Conservation (phyloP, 768 basidiomycete genomes). For the Asterophora parasitica region DNA sequence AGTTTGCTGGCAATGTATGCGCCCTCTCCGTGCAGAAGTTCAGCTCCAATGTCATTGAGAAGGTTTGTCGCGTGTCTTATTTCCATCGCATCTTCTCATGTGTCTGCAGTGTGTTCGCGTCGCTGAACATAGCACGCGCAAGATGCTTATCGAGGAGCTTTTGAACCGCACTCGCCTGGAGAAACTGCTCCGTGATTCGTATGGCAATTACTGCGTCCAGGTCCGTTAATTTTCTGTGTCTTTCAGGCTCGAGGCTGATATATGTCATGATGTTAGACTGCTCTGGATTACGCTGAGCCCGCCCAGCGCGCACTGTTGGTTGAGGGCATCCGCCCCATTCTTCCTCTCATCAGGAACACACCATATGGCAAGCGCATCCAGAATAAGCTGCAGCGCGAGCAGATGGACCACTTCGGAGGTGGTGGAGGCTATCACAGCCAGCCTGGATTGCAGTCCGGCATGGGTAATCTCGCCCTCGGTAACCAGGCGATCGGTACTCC, state of each 20-base stretch:
- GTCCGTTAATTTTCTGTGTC: conserved; percentile 31
- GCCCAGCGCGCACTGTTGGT: conserved; percentile 87
- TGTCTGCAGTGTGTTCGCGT: conserved; percentile 72
- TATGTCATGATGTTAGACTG: conserved; percentile 54
- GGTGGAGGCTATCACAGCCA: conserved; percentile 59
- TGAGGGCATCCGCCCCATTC: conserved; percentile 96
- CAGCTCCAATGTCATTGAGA: conserved; percentile 98
- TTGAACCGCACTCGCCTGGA: conserved; percentile 92
- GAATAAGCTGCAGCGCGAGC: conserved; percentile 95
- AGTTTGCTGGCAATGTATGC: conserved; percentile 96
- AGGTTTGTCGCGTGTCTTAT: conserved; percentile 41
- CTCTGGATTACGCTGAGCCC: conserved; percentile 97
- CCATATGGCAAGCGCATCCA: conserved; percentile 99
- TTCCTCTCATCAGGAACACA: conserved; percentile 97
- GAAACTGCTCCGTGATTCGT: conserved; percentile 93
- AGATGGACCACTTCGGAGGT: conserved; percentile 63
- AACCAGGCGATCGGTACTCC: conserved; percentile 50
- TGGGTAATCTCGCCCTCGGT: conserved; percentile 54
- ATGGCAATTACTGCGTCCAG: conserved; percentile 94
- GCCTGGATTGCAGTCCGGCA: conserved; percentile 54
- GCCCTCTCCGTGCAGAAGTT: conserved; percentile 98
- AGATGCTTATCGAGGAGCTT: conserved; percentile 91
- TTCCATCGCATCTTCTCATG: background rate
- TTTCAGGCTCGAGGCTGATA: conserved; percentile 2
- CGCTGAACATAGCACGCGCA: conserved; percentile 91